These are phyloP conservation scores for Calonectria montana DNA, from an alignment of 2,329 filamentous ascomycete species.

Conservation along the genomic window DNA sequence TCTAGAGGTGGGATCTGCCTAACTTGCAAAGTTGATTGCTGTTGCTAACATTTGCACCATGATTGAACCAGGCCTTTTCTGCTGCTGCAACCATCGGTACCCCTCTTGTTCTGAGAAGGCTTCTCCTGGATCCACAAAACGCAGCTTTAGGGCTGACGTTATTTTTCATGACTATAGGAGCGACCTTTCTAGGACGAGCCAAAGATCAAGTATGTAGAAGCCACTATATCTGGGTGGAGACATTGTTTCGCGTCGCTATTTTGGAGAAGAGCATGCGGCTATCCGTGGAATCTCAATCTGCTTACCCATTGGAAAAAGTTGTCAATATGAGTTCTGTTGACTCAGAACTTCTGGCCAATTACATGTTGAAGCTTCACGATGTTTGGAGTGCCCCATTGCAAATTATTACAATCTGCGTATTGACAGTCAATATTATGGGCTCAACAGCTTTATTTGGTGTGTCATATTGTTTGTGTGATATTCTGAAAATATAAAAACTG, in stretches of 20 bases:
- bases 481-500: neutral
- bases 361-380: neutral
- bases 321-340: neutral
- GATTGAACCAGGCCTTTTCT: neutral
- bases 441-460: neutral
- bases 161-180: neutral
- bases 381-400: neutral
- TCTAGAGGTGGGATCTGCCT: neutral
- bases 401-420: neutral
- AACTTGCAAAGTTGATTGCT: neutral
- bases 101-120: neutral
- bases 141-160: neutral
- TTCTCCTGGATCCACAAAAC: neutral
- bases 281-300: neutral
- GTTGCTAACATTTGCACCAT: neutral
- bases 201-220: neutral
- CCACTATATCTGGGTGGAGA: neutral
- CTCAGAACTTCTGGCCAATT: neutral
- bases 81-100: neutral
- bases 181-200: neutral
- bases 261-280: neutral
- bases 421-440: neutral
- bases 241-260: neutral
- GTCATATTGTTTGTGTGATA: neutral
- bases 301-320: neutral